Evolutionary conservation across 306 rosid genomes (phyloP).

Genomic region (Cicer bijugum): DNA sequence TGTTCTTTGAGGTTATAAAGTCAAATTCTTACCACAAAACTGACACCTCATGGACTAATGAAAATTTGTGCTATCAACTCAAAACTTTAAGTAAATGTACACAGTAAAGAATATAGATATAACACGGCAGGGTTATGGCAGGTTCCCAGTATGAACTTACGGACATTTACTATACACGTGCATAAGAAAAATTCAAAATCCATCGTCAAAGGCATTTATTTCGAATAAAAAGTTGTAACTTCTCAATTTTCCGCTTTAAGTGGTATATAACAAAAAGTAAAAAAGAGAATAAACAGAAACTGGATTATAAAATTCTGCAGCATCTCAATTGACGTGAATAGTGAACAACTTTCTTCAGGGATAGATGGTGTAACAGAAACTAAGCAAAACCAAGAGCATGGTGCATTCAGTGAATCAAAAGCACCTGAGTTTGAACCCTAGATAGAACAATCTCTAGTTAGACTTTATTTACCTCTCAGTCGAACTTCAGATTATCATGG

Average conservation of each 20-base stretch:
- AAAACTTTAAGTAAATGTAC: conserved; percentile 2
- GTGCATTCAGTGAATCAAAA: too few relatives aligned
- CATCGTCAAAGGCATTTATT: background rate
- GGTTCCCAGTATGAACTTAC: background rate
- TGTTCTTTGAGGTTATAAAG: too few relatives aligned
- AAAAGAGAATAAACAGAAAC: conserved; percentile 32
- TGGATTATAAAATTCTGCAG: background rate
- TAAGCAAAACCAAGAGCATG: conserved; percentile 33
- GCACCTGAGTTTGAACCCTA: too few relatives aligned
- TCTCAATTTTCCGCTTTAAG: background rate
- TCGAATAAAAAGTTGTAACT: background rate
- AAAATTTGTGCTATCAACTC: conserved; percentile 3
- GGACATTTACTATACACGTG: background rate
- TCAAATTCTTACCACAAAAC: too few relatives aligned
- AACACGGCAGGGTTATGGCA: background rate
- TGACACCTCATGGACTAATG: too few relatives aligned
- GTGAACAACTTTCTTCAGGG: conserved; percentile 27
- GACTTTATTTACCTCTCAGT: too few relatives aligned
- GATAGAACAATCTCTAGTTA: too few relatives aligned
- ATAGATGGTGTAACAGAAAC: conserved; percentile 19
- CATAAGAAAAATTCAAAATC: conserved; percentile 12
- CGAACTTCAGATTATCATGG: too few relatives aligned
- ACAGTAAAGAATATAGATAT: background rate
- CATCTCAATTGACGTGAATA: conserved; percentile 31
- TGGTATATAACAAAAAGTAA: conserved; percentile 15